Evolutionary conservation across 2,329 filamentous ascomycete species (phyloP).

Genomic region (Samsoniella hepiali): DNA sequence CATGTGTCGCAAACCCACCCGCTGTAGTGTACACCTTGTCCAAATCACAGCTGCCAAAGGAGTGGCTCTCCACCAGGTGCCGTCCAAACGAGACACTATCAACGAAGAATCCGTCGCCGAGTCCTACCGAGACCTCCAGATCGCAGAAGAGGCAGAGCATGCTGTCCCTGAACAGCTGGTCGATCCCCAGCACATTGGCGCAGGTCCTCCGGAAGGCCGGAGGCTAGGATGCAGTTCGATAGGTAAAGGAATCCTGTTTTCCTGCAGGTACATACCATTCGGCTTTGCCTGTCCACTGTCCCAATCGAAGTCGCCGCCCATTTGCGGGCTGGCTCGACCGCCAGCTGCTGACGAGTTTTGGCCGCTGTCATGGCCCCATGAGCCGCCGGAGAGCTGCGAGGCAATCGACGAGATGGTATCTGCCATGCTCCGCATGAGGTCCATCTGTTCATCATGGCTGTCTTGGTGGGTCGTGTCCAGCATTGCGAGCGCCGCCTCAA

Average conservation of each 20-base stretch:
- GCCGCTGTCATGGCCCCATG: background rate
- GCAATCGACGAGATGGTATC: background rate
- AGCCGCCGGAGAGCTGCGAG: background rate
- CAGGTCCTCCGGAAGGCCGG: too few relatives aligned
- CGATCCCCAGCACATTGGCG: background rate
- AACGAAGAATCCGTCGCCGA: background rate
- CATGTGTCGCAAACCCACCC: background rate
- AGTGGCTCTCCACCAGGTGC: background rate
- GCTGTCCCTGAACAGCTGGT: background rate
- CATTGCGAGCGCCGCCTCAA: background rate
- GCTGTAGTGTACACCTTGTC: background rate
- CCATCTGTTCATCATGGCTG: background rate
- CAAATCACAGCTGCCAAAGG: background rate
- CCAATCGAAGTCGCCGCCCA: too few relatives aligned
- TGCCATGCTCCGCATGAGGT: background rate
- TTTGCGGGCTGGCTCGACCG: background rate
- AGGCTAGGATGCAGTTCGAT: too few relatives aligned
- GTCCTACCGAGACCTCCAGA: background rate
- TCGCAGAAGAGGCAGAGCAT: background rate
- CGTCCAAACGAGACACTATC: background rate
- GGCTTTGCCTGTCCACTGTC: too few relatives aligned
- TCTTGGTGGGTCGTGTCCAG: background rate
- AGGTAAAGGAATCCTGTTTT: too few relatives aligned
- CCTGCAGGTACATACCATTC: too few relatives aligned
- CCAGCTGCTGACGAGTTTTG: too few relatives aligned